Evolutionary conservation across 2,329 filamentous ascomycete species (phyloP), one percentile per base, ranked within the genome.

Genomic region (Fusarium tanahbumbuense): DNA sequence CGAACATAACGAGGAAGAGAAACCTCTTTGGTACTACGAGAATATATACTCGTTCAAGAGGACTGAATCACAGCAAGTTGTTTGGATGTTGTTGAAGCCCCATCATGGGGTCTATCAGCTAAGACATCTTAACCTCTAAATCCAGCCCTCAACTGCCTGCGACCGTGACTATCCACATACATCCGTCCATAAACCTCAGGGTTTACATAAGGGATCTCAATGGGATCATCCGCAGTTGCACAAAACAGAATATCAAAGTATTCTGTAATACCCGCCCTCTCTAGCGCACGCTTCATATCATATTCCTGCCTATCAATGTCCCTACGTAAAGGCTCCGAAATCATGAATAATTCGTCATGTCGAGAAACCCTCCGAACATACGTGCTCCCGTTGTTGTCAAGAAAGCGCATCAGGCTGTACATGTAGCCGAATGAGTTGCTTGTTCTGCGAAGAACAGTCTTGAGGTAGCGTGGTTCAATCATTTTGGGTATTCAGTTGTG

Each of bases 361-460:
- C 49, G 25, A 9, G 49, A 53, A 6, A 53, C 49, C 11, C 34
- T 20, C 49, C 49, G 28, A 8, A 27, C 49, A 22, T 53, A 53
- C 27, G 18, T 53, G 13, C n/a, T n/a, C 2, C 23, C 49, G 16
- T 32, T 42, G 10, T 18, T 53, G 8, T 53, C 49, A 27, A 53
- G 9, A 8, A 53, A 53, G 2, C 49, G 49, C 49, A 53, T 53
- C n/a, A 53, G 27, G 23, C n/a, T 53, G n/a, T 53, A 53, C 34
- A 42, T 53, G 13, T 53, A 20, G n/a, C 49, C 49, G 18, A 25
- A 53, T 13, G 32, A 22, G 4, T 8, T 53, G 13, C 23, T n/a
- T 42, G 9, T 41, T 10, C 20, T 42, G 5, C 49, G 49, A 25
- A 41, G 20, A n/a, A 53, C 13, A 1, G 34, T 15, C 23, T 53